Evolutionary conservation across 192 early-diverging fungal genomes (phyloP).

Genomic region (Glomus cerebriforme): DNA sequence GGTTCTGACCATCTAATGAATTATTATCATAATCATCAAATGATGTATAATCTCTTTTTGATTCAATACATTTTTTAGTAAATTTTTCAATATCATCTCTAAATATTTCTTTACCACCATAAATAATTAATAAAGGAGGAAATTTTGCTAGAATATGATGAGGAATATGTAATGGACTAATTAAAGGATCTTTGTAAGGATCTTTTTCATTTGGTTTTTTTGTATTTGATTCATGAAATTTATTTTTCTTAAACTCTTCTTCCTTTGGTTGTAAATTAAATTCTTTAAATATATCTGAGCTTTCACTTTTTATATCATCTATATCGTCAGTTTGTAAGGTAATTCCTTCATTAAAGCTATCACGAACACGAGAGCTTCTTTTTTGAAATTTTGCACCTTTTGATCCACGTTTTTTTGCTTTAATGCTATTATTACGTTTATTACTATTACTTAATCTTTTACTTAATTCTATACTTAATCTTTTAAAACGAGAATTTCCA

Average conservation of each 20-base stretch:
- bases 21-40: background rate
- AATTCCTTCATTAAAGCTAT: background rate
- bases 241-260: background rate
- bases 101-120: constrained; percentile 30
- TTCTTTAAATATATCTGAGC: too few species aligned
- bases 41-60: background rate
- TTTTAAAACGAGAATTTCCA: background rate
- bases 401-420: background rate
- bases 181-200: constrained; percentile 7
- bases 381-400: background rate
- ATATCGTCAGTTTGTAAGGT: background rate
- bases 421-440: too few species aligned
- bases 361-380: background rate
- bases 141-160: constrained; percentile 20
- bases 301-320: background rate
- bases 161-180: constrained; percentile 2
- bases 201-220: background rate
- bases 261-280: background rate
- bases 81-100: constrained; percentile 30
- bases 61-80: constrained; percentile 14
- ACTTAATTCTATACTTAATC: background rate
- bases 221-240: background rate
- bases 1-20: background rate
- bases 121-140: constrained; percentile 15
- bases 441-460: background rate